These are phyloP conservation scores for Fragaria vesca DNA, from an alignment of 306 rosid genomes.

Conservation along the genomic window DNA sequence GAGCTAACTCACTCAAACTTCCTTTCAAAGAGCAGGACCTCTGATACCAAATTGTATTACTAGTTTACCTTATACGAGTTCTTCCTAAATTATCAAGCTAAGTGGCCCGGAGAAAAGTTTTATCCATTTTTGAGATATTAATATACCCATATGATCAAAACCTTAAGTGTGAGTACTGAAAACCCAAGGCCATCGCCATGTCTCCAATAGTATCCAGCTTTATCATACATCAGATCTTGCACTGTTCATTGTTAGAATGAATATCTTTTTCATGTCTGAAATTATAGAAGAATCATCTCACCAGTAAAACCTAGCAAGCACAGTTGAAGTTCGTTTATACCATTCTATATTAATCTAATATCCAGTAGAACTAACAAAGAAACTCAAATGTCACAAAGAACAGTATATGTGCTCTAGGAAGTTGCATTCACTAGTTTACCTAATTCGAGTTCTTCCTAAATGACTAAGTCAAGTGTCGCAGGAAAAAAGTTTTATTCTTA, in stretches of 20 bases:
- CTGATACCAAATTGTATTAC: neutral
- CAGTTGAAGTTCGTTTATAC: neutral
- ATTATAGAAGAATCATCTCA: neutral
- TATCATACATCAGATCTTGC: neutral
- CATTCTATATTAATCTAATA: neutral
- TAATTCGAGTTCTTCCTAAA: neutral
- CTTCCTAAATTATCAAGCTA: neutral
- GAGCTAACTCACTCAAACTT: neutral
- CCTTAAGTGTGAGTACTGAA: neutral
- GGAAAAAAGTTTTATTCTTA: neutral
- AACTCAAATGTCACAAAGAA: neutral
- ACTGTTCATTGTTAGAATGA: neutral
- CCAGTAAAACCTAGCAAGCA: neutral
- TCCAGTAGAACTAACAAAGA: neutral
- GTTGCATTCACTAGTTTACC: neutral
- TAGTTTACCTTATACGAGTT: neutral
- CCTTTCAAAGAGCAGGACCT: neutral
- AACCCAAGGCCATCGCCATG: neutral
- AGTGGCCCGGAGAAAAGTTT: neutral
- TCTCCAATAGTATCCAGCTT: neutral
- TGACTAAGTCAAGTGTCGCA: neutral
- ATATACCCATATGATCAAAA: neutral
- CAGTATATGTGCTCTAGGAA: neutral
- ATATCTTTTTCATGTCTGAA: neutral
- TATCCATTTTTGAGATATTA: neutral